These are phyloP conservation scores for Lyophyllum decastes DNA, from an alignment of 768 basidiomycete genomes.

Conservation along the genomic window DNA sequence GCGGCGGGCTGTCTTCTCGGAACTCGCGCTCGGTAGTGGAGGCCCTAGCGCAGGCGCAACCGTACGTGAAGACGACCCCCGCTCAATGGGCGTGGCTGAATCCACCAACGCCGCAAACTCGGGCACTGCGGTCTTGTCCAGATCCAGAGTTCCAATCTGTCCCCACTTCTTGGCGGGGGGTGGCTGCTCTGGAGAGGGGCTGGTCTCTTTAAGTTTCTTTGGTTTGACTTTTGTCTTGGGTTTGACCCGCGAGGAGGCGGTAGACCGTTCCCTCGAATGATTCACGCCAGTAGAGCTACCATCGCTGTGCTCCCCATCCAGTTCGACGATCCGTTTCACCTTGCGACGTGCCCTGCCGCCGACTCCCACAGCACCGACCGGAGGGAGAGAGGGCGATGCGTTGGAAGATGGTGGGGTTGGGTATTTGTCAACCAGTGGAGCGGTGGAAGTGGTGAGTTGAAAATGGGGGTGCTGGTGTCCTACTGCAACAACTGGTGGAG, in stretches of 20 bases:
- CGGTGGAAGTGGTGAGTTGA: conserved; percentile 20
- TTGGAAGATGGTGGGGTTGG: conserved; percentile 43
- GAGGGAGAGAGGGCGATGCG: conserved; percentile 45
- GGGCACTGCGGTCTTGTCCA: background rate
- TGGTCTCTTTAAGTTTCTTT: conserved; percentile 18
- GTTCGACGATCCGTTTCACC: conserved; percentile 76
- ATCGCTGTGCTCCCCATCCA: conserved; percentile 55
- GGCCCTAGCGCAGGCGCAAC: background rate
- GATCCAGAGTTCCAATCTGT: conserved; percentile 19
- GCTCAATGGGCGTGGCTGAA: conserved; percentile 4
- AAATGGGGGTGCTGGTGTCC: conserved; percentile 35
- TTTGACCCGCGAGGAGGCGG: conserved; percentile 20
- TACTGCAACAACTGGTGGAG: conserved; percentile 65
- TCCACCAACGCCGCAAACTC: conserved; percentile 8
- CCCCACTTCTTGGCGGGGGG: conserved; percentile 16
- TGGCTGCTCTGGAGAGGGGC: background rate
- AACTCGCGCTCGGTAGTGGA: background rate
- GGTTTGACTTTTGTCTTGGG: conserved; percentile 23
- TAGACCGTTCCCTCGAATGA: conserved; percentile 35
- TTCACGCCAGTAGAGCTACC: conserved; percentile 21
- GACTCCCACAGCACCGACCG: conserved; percentile 34
- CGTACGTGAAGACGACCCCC: conserved; percentile 1
- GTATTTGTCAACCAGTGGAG: conserved; percentile 16
- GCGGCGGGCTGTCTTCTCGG: conserved; percentile 21
- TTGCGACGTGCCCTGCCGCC: conserved; percentile 51